Evolutionary conservation across 2,329 filamentous ascomycete species (phyloP).

Genomic region (Talaromyces sp.): DNA sequence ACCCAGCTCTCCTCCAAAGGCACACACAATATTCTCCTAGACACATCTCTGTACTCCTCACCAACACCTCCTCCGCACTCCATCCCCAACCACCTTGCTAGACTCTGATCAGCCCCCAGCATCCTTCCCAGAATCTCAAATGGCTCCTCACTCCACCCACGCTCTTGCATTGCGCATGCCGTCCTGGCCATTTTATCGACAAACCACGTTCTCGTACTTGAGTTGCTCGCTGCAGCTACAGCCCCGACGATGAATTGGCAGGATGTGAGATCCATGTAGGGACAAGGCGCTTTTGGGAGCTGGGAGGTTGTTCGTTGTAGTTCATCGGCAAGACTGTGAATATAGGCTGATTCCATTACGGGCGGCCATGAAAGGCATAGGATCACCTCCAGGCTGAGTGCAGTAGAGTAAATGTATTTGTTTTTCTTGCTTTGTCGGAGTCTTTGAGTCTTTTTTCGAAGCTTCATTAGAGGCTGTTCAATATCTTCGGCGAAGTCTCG

Average conservation of each 20-base stretch:
- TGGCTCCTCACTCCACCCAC: constrained; percentile 19
- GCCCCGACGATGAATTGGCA: constrained; percentile 26
- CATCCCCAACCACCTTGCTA: constrained; percentile 1
- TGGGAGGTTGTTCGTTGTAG: constrained; percentile 20
- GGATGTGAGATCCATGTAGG: constrained; percentile 25
- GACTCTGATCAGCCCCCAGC: background rate
- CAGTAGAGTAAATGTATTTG: background rate
- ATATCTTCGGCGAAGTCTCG: background rate
- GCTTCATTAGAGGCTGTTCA: background rate
- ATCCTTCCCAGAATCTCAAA: constrained; percentile 12
- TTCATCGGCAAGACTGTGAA: constrained; percentile 17
- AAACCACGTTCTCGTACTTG: constrained; percentile 25
- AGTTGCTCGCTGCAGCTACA: constrained; percentile 21
- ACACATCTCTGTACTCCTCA: background rate
- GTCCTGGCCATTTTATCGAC: constrained; percentile 19
- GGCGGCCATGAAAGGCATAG: background rate
- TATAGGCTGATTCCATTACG: background rate
- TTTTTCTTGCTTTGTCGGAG: background rate
- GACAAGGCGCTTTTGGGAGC: constrained; percentile 21
- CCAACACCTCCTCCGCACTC: background rate
- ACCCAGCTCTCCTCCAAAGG: background rate
- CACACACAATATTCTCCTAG: background rate
- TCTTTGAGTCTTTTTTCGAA: background rate
- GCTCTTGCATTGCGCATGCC: constrained; percentile 19
- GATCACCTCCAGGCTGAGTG: background rate